phyloP scores from a whole-genome alignment of 2,329 filamentous ascomycete genomes.

The Fusarium goolgardi region DNA sequence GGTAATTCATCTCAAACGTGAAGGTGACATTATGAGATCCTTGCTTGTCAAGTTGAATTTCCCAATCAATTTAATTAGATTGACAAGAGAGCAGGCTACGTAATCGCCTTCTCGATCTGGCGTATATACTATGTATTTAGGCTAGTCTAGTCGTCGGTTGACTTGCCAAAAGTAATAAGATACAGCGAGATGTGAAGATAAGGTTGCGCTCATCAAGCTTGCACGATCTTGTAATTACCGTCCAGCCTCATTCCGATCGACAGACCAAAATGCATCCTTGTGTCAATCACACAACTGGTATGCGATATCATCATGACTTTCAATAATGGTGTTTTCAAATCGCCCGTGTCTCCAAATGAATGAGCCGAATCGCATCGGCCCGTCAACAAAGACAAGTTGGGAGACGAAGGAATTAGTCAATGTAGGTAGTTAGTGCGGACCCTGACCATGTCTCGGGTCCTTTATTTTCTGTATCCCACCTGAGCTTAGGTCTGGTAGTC shows the following conservation, averaged over 20 bases:
- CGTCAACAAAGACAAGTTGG: slow-evolving; percentile 2
- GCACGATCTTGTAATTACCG: background rate
- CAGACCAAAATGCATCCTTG: slow-evolving; percentile 22
- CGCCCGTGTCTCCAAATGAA: background rate
- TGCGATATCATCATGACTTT: background rate
- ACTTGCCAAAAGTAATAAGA: background rate
- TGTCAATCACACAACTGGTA: slow-evolving; percentile 17
- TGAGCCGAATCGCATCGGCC: slow-evolving; percentile 23
- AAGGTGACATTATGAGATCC: slow-evolving; percentile 19
- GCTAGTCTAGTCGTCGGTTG: background rate
- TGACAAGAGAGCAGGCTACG: background rate
- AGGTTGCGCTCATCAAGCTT: background rate
- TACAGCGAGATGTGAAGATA: background rate
- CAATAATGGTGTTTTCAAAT: background rate
- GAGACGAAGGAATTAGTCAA: slow-evolving; percentile 5
- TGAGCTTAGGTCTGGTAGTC: background rate
- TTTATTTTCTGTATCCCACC: background rate
- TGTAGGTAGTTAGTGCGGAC: slow-evolving; percentile 1
- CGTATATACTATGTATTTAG: background rate
- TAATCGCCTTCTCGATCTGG: background rate
- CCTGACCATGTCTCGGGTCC: slow-evolving; percentile 3
- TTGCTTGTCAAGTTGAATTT: slow-evolving; percentile 1
- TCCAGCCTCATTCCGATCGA: slow-evolving; percentile 9
- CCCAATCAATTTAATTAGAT: background rate
- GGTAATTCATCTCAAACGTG: slow-evolving; percentile 32